Evolutionary conservation across 352 stramenopile species (phyloP), one percentile per base, ranked within the genome.

Genomic region (Phytophthora pini): DNA sequence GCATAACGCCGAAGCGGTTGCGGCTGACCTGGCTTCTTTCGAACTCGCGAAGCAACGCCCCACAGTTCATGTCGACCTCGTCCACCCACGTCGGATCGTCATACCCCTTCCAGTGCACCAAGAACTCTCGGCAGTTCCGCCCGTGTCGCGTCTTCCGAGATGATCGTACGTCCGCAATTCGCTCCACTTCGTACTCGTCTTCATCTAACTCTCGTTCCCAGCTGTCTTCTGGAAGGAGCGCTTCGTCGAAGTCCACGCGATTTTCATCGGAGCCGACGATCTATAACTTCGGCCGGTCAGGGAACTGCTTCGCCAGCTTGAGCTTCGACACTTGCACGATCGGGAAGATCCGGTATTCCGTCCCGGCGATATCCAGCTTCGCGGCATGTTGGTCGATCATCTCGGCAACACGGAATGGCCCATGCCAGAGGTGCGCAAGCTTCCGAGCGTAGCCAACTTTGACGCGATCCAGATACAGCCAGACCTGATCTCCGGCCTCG

Each of bases 221-320:
- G 15, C 68, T 74, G 22, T 68, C 55, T 24, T 74, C 56, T 0
- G 60, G 56, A 0, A 74, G 5, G 1, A 68, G n/a, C 2, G 17
- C 46, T 27, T 64, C 54, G 36, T 82, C 67, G 12, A 77, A 72
- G 50, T 76, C 67, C 0, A 58, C 31, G 0, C 62, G 56, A 26
- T 74, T 63, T 7, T 3, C 5, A 3, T 47, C 27, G 1, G 47
- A 1, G 3, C 51, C 20, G 0, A 13, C 46, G 31, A 53, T 15
- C 0, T 15, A 1, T n/a, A 6, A 13, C 9, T 41, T 9, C 2
- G 52, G 40, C 0, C 24, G 39, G 10, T 59, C 52, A 4, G 52
- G 47, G 15, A 44, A 52, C 9, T 20, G 17, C 17, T 20, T 20
- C 17, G 0, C 17, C 17, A 20, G 17, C 17, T 20, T 20, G 17